Evolutionary conservation across 2,329 filamentous ascomycete species (phyloP).

Genomic region (Biscogniauxia marginata): DNA sequence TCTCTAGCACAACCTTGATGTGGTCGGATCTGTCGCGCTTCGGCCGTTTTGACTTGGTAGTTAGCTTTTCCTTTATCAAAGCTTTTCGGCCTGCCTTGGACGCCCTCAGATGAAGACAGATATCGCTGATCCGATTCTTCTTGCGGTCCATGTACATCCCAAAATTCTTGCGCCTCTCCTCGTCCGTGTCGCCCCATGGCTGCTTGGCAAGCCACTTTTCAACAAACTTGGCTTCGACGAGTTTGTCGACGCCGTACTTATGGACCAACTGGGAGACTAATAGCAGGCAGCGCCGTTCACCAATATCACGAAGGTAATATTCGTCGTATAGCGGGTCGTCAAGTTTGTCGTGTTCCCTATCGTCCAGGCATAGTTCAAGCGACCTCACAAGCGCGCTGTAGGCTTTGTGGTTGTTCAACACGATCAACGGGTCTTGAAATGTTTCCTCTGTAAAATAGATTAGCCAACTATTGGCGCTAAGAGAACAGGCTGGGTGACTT

Average conservation of each 20-base stretch:
- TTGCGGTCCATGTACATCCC: slow-evolving; percentile 47
- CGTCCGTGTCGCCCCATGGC: slow-evolving; percentile 58
- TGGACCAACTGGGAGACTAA: slow-evolving; percentile 59
- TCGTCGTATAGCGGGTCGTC: slow-evolving; percentile 60
- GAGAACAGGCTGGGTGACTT: slow-evolving; percentile 17
- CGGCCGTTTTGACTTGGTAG: slow-evolving; percentile 32
- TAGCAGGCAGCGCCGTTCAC: slow-evolving; percentile 59
- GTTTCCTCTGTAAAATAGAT: slow-evolving; percentile 30
- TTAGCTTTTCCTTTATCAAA: slow-evolving; percentile 49
- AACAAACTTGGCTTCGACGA: slow-evolving; percentile 65
- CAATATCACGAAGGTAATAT: slow-evolving; percentile 60
- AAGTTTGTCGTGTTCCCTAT: slow-evolving; percentile 50
- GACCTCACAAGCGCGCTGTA: slow-evolving; percentile 60
- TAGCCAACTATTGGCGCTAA: slow-evolving; percentile 28
- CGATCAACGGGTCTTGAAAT: slow-evolving; percentile 40
- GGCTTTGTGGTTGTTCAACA: slow-evolving; percentile 49
- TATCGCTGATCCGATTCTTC: slow-evolving; percentile 54
- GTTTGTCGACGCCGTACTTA: slow-evolving; percentile 53
- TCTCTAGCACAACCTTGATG: slow-evolving; percentile 36
- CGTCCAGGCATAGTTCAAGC: slow-evolving; percentile 54
- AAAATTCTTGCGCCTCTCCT: slow-evolving; percentile 55
- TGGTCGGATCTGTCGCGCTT: slow-evolving; percentile 28
- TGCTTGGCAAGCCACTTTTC: slow-evolving; percentile 74
- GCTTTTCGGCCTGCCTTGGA: slow-evolving; percentile 51
- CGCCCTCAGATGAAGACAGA: slow-evolving; percentile 48